phyloP scores from a whole-genome alignment of 352 stramenopile species.

The Phytophthora crassamura region DNA sequence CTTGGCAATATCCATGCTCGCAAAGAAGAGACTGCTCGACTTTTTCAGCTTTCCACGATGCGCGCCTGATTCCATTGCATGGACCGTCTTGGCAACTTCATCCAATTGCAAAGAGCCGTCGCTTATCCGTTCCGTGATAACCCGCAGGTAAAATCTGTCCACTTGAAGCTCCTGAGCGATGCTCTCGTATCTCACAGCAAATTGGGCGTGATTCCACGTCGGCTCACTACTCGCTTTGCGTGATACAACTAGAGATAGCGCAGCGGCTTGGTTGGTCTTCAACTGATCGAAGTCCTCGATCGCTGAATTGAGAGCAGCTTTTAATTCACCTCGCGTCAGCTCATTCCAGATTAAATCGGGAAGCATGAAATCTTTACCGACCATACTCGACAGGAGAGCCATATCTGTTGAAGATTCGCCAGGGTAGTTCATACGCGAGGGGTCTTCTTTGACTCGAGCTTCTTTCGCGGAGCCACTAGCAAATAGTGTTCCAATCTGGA shows the following conservation, averaged over 20 bases:
- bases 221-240: constrained; percentile 27
- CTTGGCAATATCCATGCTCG: constrained; percentile 72
- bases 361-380: constrained; percentile 77
- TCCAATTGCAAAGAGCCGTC: constrained; percentile 72
- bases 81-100: constrained; percentile 55
- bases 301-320: constrained; percentile 46
- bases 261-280: constrained; percentile 39
- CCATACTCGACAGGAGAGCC: constrained; percentile 63
- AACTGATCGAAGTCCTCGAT: constrained; percentile 63
- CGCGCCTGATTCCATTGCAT: constrained; percentile 46
- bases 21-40: constrained; percentile 62
- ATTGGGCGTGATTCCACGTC: constrained; percentile 79
- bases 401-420: constrained; percentile 79
- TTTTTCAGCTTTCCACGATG: constrained; percentile 54
- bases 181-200: constrained; percentile 67
- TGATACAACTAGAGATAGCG: constrained; percentile 31
- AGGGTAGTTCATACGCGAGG: constrained; percentile 68
- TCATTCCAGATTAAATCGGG: constrained; percentile 87
- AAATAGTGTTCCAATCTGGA: constrained; percentile 60
- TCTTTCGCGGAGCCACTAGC: constrained; percentile 33
- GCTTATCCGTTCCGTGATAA: constrained; percentile 71
- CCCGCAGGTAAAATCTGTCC: constrained; percentile 70
- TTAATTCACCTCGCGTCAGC: constrained; percentile 60
- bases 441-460: constrained; percentile 54
- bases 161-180: constrained; percentile 73